phyloP scores from a whole-genome alignment of 2,329 filamentous ascomycete species.

The Colletotrichum tamarilloi region DNA sequence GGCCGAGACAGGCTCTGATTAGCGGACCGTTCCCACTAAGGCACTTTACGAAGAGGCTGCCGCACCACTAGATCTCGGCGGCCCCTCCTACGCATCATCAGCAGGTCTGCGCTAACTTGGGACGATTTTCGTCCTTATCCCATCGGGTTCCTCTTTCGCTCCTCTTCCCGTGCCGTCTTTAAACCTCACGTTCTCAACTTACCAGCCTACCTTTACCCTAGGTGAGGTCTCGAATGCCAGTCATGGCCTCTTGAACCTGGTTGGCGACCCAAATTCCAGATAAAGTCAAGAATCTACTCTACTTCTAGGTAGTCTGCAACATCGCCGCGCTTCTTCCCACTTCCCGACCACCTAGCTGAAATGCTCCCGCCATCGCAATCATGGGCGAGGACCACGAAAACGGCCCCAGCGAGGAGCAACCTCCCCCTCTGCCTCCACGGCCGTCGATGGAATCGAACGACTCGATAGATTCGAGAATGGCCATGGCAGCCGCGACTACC shows the following conservation, averaged over 20 bases:
- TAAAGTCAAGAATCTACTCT: not conserved
- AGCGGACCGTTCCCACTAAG: conserved; percentile 30
- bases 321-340: not conserved
- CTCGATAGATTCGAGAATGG: conserved; percentile 40
- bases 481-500: conserved; percentile 78
- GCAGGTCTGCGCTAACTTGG: not conserved
- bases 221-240: not conserved
- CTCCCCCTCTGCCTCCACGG: conserved; percentile 67
- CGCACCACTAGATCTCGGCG: conserved; percentile 24
- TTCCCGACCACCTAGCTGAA: conserved; percentile 27
- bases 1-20: conserved; percentile 8
- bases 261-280: not conserved
- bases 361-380: conserved; percentile 40
- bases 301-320: not conserved
- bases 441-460: conserved; percentile 48
- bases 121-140: conserved; percentile 10
- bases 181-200: not conserved
- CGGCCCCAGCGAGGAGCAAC: conserved; percentile 48
- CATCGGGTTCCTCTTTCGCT: not conserved
- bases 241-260: conserved; percentile 2
- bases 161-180: not conserved
- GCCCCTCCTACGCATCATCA: conserved; percentile 20
- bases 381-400: conserved; percentile 43
- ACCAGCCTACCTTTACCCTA: not conserved
- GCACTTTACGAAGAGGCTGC: conserved; percentile 6